phyloP scores from a whole-genome alignment of 2,329 filamentous ascomycete genomes.

The Rhexocercosporidium sp. region DNA sequence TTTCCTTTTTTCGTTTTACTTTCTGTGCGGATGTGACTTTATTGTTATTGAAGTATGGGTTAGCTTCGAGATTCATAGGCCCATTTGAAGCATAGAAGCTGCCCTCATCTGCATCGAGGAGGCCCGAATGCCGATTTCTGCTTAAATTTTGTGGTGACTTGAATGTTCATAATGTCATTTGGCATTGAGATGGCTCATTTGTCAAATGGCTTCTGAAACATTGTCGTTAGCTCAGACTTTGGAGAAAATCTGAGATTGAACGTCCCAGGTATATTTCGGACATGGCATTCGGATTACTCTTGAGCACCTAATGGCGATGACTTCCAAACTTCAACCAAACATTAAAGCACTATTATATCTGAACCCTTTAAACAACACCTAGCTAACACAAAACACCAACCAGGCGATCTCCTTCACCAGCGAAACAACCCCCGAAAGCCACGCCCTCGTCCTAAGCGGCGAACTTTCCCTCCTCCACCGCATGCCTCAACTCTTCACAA shows the following conservation, averaged over 20 bases:
- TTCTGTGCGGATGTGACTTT: neutral
- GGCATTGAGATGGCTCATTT: too few species aligned
- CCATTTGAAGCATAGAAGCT: too few species aligned
- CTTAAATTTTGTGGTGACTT: too few species aligned
- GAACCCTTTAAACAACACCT: too few species aligned
- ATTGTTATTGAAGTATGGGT: neutral
- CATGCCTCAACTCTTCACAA: constrained; percentile 23
- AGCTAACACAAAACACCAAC: neutral
- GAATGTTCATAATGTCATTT: too few species aligned
- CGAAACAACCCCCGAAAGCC: constrained; percentile 6
- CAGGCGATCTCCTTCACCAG: constrained; percentile 22
- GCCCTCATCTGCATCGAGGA: too few species aligned
- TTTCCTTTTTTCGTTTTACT: constrained; percentile 5
- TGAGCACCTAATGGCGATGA: too few species aligned
- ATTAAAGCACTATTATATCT: neutral
- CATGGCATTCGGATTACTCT: neutral
- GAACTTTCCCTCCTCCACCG: constrained; percentile 15
- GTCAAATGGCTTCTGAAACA: too few species aligned
- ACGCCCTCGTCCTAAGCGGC: constrained; percentile 9
- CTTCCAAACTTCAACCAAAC: neutral
- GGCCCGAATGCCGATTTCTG: too few species aligned
- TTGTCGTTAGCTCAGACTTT: too few species aligned
- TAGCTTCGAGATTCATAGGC: too few species aligned
- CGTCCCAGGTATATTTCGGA: neutral
- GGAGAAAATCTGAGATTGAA: neutral